Evolutionary conservation across 257 asterid genomes (phyloP), one percentile per base, ranked within the genome.

Genomic region (Avicennia marina): DNA sequence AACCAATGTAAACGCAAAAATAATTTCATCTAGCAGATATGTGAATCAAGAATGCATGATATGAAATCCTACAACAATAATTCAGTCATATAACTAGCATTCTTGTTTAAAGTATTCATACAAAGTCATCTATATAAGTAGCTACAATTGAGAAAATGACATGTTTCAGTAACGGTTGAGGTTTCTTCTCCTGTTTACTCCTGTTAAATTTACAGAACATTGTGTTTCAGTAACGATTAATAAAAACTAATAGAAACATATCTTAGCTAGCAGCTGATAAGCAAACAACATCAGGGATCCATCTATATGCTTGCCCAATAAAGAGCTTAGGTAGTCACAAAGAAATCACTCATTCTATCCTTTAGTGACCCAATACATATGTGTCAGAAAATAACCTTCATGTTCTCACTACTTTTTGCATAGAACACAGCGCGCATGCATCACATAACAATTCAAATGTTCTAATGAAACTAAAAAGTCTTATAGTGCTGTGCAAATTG

Each of bases 341-440:
- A 27, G 60, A 41, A 51, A 33, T n/a, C 24, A 40, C 50, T 63
- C 45, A 40, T 39, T 42, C 22, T 61, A 43, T 48, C 57, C 49
- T 9, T 47, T 54, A 36, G 26, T 17, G 29, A 39, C 18, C 3
- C 39, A 0, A 21, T 24, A 36, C 34, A n/a, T 9, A 17, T 32
- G 21, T 55, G 25, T 4, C 48, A 59, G 7, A 50, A 63, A 34
- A 27, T 20, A 25, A 7, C 63, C 6, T 33, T 7, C 53, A 32
- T 43, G 12, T 15, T 32, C 34, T 53, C 43, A 24, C 67, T 24
- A 49, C 16, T 44, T 62, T 20, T 20, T 13, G 29, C 52, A 53
- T 13, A 39, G 46, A 70, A 53, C 55, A 57, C 32, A 36, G 31
- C 25, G 45, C 59, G 46, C 22, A 56, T 19, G 67, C 38, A 47